Evolutionary conservation across 192 early-diverging fungal genomes (phyloP), one percentile per base, ranked within the genome.

Genomic region (Obelidium mucronatum): DNA sequence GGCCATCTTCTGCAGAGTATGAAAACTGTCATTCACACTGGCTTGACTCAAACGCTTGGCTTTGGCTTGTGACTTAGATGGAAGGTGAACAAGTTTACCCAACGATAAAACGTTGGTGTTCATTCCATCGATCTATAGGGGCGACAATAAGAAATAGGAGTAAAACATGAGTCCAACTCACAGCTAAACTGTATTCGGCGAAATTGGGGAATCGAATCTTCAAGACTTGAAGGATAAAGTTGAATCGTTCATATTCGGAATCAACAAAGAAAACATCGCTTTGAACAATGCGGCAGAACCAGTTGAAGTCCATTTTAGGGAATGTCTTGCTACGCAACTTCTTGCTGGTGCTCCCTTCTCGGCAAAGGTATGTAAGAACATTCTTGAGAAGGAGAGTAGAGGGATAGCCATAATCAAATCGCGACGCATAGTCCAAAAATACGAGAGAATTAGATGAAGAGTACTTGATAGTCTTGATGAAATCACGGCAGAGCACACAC

Each of bases 101-200:
- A 74, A 33, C 36, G 72, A 74, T 19, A 74, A 40, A 44, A 74
- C 72, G 34, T 74, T 74, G 26, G 72, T 74, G 59, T 74, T 74
- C 58, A 74, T 30, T 39, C 37, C 69, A 24, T 58, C 52, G 2
- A 72, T 39, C 69, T 72, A 40, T 68, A 51, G 42, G 8, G 8
- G 67, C 40, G 19, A 6, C 31, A 68, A 53, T 5, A 68, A 17
- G 5, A 26, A 2, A 30, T 17, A 17, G 40, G 34, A 39, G 8
- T 19, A 58, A 36, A 55, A 40, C 36, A 69, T 48, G 13, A 33
- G 19, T 24, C 24, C 56, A 37, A 58, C 54, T 26, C 31, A 74
- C 72, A 56, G 60, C 36, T 26, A 42, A 39, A 2, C 13, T 36
- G 33, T 74, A 74, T 37, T 74, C 72, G 4, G 30, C 60, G 48